Percentiles rank a stretch among this genome's conserved stretches.
Conservation (phyloP, 2,329 filamentous ascomycete genomes). For the Stenocarpella maydis region DNA sequence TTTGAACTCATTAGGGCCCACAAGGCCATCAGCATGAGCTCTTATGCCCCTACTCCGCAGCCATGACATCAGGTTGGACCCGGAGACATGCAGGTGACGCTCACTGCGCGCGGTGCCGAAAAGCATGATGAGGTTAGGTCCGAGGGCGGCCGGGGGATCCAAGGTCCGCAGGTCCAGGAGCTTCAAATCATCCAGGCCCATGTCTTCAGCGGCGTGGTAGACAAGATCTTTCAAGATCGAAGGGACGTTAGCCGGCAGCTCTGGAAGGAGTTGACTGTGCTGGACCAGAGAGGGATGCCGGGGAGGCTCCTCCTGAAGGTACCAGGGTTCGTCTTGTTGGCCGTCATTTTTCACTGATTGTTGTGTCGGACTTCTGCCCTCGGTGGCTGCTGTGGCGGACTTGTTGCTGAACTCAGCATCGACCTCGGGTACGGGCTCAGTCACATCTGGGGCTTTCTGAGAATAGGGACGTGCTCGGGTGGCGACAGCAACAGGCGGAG, state of each 20-base stretch:
- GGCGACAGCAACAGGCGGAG: background rate
- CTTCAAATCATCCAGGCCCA: constrained; percentile 83
- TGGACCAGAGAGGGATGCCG: constrained; percentile 59
- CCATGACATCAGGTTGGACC: constrained; percentile 89
- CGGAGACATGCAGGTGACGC: constrained; percentile 90
- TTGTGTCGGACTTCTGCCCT: background rate
- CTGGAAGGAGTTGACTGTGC: constrained; percentile 55
- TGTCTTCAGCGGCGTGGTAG: constrained; percentile 80
- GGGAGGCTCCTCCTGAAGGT: constrained; percentile 76
- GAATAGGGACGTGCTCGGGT: constrained; percentile 25
- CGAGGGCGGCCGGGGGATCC: constrained; percentile 86
- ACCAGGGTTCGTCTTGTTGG: constrained; percentile 67
- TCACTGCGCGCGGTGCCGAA: constrained; percentile 91
- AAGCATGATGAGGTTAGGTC: constrained; percentile 90
- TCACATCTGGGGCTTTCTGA: constrained; percentile 32
- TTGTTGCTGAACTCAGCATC: background rate
- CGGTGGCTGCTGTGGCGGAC: constrained; percentile 26
- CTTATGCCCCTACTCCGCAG: constrained; percentile 76
- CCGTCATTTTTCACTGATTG: constrained; percentile 14
- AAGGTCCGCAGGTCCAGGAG: constrained; percentile 85
- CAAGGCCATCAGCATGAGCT: constrained; percentile 84
- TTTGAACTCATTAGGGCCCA: constrained; percentile 91
- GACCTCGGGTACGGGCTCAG: background rate
- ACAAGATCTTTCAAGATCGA: constrained; percentile 76
- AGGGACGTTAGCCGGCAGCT: constrained; percentile 73